phyloP scores from a whole-genome alignment of 768 basidiomycete genomes.

The Psilocybe cubensis region DNA sequence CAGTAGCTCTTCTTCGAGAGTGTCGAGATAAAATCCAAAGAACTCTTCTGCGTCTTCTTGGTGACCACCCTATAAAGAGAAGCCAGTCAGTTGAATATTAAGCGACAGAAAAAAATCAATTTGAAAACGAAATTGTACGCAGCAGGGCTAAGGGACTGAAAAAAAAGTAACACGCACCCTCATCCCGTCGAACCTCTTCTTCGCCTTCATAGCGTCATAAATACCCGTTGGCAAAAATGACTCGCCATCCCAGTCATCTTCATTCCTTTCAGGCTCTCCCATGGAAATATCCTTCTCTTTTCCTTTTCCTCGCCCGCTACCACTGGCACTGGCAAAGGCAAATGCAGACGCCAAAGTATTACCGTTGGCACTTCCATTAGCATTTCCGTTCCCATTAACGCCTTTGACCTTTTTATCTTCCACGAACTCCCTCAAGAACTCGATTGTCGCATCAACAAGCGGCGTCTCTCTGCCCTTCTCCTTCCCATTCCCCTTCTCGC shows the following conservation, averaged over 20 bases:
- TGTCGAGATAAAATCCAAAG: constrained; percentile 95
- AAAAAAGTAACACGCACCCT: constrained; percentile 47
- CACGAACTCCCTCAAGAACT: constrained; percentile 81
- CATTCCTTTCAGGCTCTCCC: constrained; percentile 40
- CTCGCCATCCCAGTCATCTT: constrained; percentile 56
- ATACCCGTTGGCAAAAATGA: constrained; percentile 86
- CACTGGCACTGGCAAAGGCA: constrained; percentile 5
- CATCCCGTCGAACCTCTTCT: constrained; percentile 94
- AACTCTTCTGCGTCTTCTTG: constrained; percentile 99
- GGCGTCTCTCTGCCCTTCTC: constrained; percentile 41
- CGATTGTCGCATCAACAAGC: constrained; percentile 67
- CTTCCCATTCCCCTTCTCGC: neutral
- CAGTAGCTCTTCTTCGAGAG: constrained; percentile 90
- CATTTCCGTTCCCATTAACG: constrained; percentile 15
- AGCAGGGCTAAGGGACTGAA: neutral
- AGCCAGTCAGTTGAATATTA: constrained; percentile 2
- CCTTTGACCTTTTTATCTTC: constrained; percentile 26
- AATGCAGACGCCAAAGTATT: neutral
- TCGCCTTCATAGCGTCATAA: constrained; percentile 92
- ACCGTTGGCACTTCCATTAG: neutral
- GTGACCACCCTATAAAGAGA: constrained; percentile 67
- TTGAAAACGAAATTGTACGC: constrained; percentile 1
- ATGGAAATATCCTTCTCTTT: constrained; percentile 29
- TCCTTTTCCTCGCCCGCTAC: constrained; percentile 22
- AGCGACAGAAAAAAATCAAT: neutral